A percentile compares a stretch with the other conserved stretches of the same genome.
These are phyloP conservation scores for Acer negundo DNA, from an alignment of 345 rosid species.

Conservation along the genomic window DNA sequence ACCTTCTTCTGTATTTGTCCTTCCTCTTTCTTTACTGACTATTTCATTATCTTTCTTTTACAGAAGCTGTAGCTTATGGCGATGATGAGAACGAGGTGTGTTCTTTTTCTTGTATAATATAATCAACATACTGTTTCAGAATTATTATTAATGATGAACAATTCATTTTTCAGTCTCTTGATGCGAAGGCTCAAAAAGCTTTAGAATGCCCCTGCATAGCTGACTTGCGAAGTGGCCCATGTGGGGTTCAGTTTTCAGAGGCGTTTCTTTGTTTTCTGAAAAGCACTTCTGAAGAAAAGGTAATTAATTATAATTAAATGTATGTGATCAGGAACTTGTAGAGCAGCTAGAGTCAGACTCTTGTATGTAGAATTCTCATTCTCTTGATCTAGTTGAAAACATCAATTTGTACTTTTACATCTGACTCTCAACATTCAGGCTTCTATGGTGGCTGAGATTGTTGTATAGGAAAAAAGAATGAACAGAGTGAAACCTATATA, in stretches of 20 bases:
- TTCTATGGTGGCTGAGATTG: not conserved
- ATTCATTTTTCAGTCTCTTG: slow-evolving; percentile 57
- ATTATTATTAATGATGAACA: slow-evolving; percentile 23
- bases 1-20: not conserved
- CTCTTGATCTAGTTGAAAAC: not conserved
- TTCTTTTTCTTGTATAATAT: not conserved
- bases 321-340: not conserved
- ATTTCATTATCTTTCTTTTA: slow-evolving; percentile 16
- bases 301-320: slow-evolving; percentile 19
- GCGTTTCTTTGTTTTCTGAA: slow-evolving; percentile 88
- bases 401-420: not conserved
- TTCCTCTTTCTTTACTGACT: slow-evolving; percentile 21
- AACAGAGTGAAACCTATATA: not conserved
- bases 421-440: not conserved
- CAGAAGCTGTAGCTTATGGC: slow-evolving; percentile 86
- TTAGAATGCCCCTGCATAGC: slow-evolving; percentile 91
- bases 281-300: slow-evolving; percentile 88
- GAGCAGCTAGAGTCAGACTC: not conserved
- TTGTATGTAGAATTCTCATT: not conserved
- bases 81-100: slow-evolving; percentile 57
- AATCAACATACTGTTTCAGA: not conserved
- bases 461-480: not conserved
- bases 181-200: slow-evolving; percentile 78
- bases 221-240: slow-evolving; percentile 70
- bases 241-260: slow-evolving; percentile 78